These are phyloP conservation scores for Ophiostoma australiae DNA, from an alignment of 2,329 filamentous ascomycete genomes.

Conservation along the genomic window DNA sequence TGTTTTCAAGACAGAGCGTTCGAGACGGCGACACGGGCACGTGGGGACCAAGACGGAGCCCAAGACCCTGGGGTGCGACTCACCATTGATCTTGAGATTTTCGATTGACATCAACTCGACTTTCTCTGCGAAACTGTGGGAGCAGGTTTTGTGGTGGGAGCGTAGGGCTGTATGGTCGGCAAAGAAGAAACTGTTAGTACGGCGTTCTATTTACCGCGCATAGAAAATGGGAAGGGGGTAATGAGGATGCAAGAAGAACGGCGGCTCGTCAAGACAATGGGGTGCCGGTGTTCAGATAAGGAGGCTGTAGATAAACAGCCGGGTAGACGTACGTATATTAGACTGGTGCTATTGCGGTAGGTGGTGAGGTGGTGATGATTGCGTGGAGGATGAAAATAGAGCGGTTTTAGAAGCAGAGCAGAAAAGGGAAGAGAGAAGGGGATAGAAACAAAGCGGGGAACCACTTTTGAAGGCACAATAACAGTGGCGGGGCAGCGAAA, in stretches of 20 bases:
- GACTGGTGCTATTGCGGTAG: slow-evolving; percentile 10
- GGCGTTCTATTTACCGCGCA: neutral
- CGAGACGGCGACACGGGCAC: neutral
- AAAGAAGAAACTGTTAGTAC: slow-evolving; percentile 3
- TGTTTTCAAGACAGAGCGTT: neutral
- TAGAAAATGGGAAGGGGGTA: neutral
- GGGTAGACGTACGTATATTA: slow-evolving; percentile 18
- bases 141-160: slow-evolving; percentile 23
- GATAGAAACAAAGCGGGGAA: slow-evolving; percentile 14
- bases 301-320: neutral
- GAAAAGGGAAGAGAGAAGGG: slow-evolving; percentile 20
- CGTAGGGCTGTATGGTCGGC: neutral
- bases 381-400: slow-evolving; percentile 16
- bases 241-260: too few species aligned
- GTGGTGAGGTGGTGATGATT: slow-evolving; percentile 16
- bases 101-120: slow-evolving; percentile 74
- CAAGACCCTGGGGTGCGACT: slow-evolving; percentile 36
- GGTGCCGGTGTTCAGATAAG: neutral
- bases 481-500: slow-evolving; percentile 28
- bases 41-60: neutral
- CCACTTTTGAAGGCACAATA: slow-evolving; percentile 17
- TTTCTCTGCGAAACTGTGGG: slow-evolving; percentile 27
- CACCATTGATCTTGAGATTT: slow-evolving; percentile 96
- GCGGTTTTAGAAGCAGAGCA: slow-evolving; percentile 17
- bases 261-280: neutral